These are phyloP conservation scores for Juncus effusus DNA, from an alignment of 176 grass and related monocot genomes.

Conservation along the genomic window DNA sequence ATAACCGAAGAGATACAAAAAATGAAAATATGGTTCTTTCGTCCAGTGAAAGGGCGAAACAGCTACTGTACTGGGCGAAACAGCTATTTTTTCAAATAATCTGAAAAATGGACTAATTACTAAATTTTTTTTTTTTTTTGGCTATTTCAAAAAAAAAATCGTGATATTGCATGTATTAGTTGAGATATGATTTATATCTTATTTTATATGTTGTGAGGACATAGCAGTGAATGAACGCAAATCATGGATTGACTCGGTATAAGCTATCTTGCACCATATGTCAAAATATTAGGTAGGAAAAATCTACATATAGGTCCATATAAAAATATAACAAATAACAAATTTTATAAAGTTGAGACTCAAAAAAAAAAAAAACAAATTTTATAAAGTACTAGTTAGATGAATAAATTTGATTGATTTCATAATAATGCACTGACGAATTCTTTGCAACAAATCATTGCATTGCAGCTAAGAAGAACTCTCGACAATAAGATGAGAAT, in stretches of 20 bases:
- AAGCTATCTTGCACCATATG: neutral
- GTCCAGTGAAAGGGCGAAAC: too few relatives aligned
- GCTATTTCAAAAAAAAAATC: too few relatives aligned
- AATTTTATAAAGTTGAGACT: too few relatives aligned
- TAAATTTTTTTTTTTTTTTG: too few relatives aligned
- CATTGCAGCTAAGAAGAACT: too few relatives aligned
- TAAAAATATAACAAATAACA: neutral
- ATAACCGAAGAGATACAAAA: too few relatives aligned
- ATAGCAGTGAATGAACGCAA: neutral
- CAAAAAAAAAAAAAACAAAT: too few relatives aligned
- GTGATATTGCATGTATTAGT: constrained; percentile 12
- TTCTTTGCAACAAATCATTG: neutral
- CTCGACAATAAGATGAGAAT: too few relatives aligned
- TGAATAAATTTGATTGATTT: constrained; percentile 5
- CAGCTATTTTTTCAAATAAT: too few relatives aligned
- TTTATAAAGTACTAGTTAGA: neutral
- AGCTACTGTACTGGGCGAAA: too few relatives aligned
- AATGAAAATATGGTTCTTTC: too few relatives aligned
- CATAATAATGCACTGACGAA: constrained; percentile 8
- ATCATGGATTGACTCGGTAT: constrained; percentile 26
- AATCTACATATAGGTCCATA: neutral
- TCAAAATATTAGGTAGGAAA: constrained; percentile 35
- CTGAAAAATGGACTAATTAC: too few relatives aligned
- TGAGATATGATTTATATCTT: neutral
- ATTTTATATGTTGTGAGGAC: neutral